phyloP scores from a whole-genome alignment of 2,329 filamentous ascomycete genomes.

The Phialophora chinensis region DNA sequence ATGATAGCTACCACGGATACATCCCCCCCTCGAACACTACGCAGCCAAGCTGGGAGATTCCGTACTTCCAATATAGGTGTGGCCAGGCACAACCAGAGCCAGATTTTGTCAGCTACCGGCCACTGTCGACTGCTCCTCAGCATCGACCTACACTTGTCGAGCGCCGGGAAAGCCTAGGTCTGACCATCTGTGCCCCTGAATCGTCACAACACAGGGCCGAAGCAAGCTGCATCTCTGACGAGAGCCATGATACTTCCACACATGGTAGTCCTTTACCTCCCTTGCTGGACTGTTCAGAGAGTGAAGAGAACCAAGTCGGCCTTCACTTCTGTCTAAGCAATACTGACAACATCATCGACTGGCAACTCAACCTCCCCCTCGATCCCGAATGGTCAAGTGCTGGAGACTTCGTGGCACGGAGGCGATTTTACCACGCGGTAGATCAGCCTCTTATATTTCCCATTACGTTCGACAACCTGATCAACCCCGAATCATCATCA shows the following conservation, averaged over 20 bases:
- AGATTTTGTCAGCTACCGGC: constrained; percentile 22
- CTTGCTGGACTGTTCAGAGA: background rate
- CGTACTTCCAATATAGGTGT: constrained; percentile 16
- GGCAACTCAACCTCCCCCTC: too few relatives aligned
- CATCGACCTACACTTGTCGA: background rate
- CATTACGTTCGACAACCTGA: background rate
- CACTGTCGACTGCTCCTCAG: background rate
- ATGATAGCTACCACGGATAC: constrained; percentile 9
- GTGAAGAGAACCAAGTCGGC: background rate
- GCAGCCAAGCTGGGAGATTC: background rate
- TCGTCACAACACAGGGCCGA: constrained; percentile 13
- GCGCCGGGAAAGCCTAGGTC: constrained; percentile 6
- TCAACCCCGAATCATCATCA: background rate
- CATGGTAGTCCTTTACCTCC: constrained; percentile 1
- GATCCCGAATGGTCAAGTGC: background rate
- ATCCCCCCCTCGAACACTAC: background rate
- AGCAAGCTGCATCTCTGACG: constrained; percentile 14
- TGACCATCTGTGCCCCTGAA: constrained; percentile 1
- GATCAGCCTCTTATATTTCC: background rate
- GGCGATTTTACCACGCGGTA: background rate
- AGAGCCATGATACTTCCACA: constrained; percentile 15
- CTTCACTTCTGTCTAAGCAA: background rate
- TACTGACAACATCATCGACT: background rate
- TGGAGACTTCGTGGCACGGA: background rate
- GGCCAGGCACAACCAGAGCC: constrained; percentile 21